Evolutionary conservation across 2,329 filamentous ascomycete species (phyloP).

Genomic region (Fusarium nisikadoi): DNA sequence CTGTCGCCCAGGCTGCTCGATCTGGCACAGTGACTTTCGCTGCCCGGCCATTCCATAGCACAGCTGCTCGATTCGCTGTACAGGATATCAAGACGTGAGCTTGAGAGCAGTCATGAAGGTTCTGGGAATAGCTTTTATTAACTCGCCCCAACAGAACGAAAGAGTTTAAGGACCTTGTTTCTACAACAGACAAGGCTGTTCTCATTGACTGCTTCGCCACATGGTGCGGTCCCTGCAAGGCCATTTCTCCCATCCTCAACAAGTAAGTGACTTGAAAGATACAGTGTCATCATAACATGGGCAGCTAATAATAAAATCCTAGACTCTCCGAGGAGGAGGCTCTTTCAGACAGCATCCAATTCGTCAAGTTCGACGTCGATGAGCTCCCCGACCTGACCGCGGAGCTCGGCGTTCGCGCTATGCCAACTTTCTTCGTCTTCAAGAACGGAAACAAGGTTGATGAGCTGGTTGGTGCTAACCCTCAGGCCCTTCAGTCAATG

Average conservation of each 20-base stretch:
- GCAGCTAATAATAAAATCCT: background rate
- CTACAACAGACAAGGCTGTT: slow-evolving; percentile 67
- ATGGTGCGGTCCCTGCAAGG: slow-evolving; percentile 97
- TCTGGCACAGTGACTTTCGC: slow-evolving; percentile 15
- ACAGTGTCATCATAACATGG: too few species aligned
- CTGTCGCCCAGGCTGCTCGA: slow-evolving; percentile 36
- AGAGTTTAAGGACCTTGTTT: slow-evolving; percentile 67
- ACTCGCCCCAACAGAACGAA: slow-evolving; percentile 58
- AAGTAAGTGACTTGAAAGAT: slow-evolving; percentile 35
- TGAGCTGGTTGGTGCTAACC: slow-evolving; percentile 85
- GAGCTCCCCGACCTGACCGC: slow-evolving; percentile 78
- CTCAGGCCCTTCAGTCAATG: slow-evolving; percentile 50
- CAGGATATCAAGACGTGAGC: slow-evolving; percentile 55
- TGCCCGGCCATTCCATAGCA: slow-evolving; percentile 49
- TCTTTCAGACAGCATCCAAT: slow-evolving; percentile 70
- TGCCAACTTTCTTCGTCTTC: slow-evolving; percentile 92
- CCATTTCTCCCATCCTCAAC: slow-evolving; percentile 78
- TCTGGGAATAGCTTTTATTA: background rate
- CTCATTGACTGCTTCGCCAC: slow-evolving; percentile 71
- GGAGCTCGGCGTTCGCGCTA: slow-evolving; percentile 84
- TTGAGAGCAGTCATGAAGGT: background rate
- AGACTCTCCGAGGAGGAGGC: slow-evolving; percentile 53
- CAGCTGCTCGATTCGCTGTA: slow-evolving; percentile 57
- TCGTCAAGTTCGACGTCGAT: slow-evolving; percentile 94
- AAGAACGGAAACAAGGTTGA: slow-evolving; percentile 78